Evolutionary conservation across 2,329 filamentous ascomycete species (phyloP), one percentile per base, ranked within the genome.

Genomic region (Pestalotiopsis sp.): DNA sequence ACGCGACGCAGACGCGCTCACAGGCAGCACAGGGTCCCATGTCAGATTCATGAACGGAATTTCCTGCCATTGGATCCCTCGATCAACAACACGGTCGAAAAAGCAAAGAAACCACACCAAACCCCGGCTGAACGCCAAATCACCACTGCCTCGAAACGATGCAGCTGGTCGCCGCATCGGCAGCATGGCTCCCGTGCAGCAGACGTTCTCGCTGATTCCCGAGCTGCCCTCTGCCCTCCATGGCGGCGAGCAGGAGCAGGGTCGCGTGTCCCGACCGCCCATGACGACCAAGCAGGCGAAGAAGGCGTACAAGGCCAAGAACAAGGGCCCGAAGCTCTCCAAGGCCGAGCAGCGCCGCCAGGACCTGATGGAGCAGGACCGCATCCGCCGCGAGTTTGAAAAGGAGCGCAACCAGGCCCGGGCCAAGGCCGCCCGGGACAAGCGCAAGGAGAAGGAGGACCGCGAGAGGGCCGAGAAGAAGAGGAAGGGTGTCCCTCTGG

Each of bases 221-320:
- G 77, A 81, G 66, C 72, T 75, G 27, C 72, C 73, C n/a, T 71
- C 70, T 38, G 73, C 70, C 64, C 68, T 74, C 58, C 74, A 76
- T 68, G 71, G 69, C 68, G 63, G 69, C 63, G 56, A 69, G 38
- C 71, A 70, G 38, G 31, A 64, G 7, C 61, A 66, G 39, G 59
- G 71, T 38, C 71, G 73, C 36, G 64, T 70, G 31, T 70, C 56
- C 71, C 73, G 73, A 66, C 82, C 77, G 56, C 81, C 83, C 25
- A 86, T 86, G 84, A 86, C 84, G 52, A 82, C 81, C 20, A 86
- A 88, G 71, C 79, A 85, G 13, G 84, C 83, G 3, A 89, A 87
- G 68, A 82, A 82, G 67, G 81, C 82, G 66, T 89, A 90, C 73
- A 80, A 87, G 59, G 80, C 80, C 36, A 85, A 88, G 82, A 80